phyloP scores from a whole-genome alignment of 2,329 filamentous ascomycete genomes.

The Fusarium agapanthi region DNA sequence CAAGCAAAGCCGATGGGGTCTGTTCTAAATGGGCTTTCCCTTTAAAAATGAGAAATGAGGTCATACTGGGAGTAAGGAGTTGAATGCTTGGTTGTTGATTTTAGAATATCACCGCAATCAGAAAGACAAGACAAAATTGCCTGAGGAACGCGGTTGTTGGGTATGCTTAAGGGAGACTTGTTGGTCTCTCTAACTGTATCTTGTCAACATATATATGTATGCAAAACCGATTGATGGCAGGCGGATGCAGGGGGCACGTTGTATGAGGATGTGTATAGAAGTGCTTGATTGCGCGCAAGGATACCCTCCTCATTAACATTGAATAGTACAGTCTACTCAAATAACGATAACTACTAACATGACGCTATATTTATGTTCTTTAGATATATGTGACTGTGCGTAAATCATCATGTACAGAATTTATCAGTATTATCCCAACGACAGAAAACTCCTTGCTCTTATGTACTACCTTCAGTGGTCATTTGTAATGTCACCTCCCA shows the following conservation, averaged over 20 bases:
- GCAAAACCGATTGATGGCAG: not conserved
- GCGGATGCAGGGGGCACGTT: not conserved
- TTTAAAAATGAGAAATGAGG: constrained; percentile 39
- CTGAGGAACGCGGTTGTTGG: not conserved
- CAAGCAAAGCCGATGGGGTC: constrained; percentile 59
- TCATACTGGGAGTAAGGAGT: constrained; percentile 43
- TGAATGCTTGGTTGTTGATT: constrained; percentile 36
- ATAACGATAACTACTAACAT: not conserved
- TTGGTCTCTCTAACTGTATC: not conserved
- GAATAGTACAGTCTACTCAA: constrained; percentile 1
- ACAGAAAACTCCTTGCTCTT: not conserved
- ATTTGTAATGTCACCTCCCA: constrained; percentile 96
- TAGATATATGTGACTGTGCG: not conserved
- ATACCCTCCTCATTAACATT: constrained; percentile 46
- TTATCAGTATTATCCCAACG: not conserved
- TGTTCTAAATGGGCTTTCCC: constrained; percentile 51
- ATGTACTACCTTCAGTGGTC: constrained; percentile 50
- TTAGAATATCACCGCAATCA: constrained; percentile 34
- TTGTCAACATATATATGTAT: not conserved
- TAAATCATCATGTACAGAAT: not conserved
- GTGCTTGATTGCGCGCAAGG: constrained; percentile 31
- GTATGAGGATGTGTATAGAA: constrained; percentile 31
- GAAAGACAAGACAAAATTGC: constrained; percentile 7
- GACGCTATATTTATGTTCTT: not conserved
- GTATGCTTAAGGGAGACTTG: not conserved